Evolutionary conservation across 2,329 filamentous ascomycete genomes (phyloP).

Genomic region (Spiromastix sp.): DNA sequence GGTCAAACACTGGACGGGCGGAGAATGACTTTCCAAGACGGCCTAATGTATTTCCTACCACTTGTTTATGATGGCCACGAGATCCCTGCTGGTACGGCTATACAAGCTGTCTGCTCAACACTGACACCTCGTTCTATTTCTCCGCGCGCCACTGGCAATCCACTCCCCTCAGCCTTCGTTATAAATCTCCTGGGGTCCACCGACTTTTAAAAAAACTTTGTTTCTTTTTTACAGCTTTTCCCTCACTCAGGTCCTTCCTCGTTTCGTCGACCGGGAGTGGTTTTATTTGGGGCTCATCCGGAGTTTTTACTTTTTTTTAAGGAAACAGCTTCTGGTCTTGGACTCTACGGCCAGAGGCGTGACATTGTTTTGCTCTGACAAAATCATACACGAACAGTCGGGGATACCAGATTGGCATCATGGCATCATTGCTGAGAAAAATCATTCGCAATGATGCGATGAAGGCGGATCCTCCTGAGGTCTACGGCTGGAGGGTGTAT

Average conservation of each 20-base stretch:
- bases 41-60: conserved; percentile 8
- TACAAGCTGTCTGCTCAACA: neutral
- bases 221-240: neutral
- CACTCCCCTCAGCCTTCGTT: neutral
- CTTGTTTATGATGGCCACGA: conserved; percentile 5
- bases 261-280: neutral
- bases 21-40: too few species aligned
- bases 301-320: neutral
- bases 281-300: neutral
- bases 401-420: conserved; percentile 21
- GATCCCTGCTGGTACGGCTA: neutral
- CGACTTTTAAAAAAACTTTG: neutral
- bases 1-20: too few species aligned
- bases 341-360: neutral
- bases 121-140: too few species aligned
- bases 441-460: conserved; percentile 63
- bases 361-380: too few species aligned
- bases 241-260: neutral
- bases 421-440: conserved; percentile 40
- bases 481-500: conserved; percentile 61
- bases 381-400: too few species aligned
- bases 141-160: too few species aligned
- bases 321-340: neutral
- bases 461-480: conserved; percentile 54
- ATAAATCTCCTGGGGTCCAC: neutral